Evolutionary conservation across 1,284 basidiomycete genomes (phyloP), one percentile per base, ranked within the genome.

Genomic region (Stygiomarasmius scandens): DNA sequence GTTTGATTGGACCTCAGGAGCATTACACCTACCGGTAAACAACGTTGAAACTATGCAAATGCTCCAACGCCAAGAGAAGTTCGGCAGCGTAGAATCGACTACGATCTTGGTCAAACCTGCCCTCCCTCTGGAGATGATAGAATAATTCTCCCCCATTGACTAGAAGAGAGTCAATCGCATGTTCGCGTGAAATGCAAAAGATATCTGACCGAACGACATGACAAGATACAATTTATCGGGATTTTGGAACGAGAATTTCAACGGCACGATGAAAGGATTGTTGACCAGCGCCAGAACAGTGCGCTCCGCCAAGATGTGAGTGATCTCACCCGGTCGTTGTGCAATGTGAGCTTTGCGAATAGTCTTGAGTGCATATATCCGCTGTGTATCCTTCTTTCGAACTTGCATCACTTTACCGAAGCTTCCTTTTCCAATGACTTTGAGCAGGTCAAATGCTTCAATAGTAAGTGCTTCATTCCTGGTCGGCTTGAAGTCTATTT

Each of bases 321-420:
- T 99, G 66, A 99, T 98, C 76, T 99, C 97, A 45, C 96, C 96
- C 0, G 90, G 90, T 1, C 96, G 85, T 25, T 93, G 94, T 2
- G 97, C 97, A 64, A 99, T 99, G 73, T 99, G 96, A 1, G 96
- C 97, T 75, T 99, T 99, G 56, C 96, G 88, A 68, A 99, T 98
- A 1, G 96, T 98, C 79, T 99, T 99, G 69, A 99, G 83, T 0
- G 96, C 96, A 75, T 99, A 99, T 70, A 99, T 93, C 61, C 96
- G 94, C 58, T 93, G 87, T 0, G 97, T 99, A 74, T 99, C 96
- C 75, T 96, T 95, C 79, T 99, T 99, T 54, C 94, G 89, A 44
- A 98, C 95, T 82, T 98, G 95, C 95, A 97, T 97, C 38, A 94
- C 93, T 76, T 98, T 98, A 23, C 96, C 97, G 67, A 99, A 99